phyloP scores from a whole-genome alignment of 768 basidiomycete species.

The Termitomyces sp. region DNA sequence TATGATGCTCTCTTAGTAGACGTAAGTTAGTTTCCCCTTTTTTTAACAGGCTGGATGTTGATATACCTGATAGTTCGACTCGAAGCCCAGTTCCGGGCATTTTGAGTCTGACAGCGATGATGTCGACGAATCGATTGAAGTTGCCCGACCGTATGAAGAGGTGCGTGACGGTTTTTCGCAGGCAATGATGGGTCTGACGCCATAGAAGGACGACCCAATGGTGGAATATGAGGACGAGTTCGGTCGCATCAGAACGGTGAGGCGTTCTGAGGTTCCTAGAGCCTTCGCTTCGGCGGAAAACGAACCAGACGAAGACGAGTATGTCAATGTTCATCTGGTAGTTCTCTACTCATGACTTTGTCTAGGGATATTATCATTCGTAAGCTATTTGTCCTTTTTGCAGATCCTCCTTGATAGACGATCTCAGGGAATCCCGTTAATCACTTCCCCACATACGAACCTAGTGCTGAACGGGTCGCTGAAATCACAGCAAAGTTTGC shows the following conservation, averaged over 20 bases:
- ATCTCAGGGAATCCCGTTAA: constrained; percentile 69
- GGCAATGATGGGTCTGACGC: constrained; percentile 3
- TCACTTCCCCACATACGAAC: constrained; percentile 86
- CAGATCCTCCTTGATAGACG: background rate
- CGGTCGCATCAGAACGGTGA: constrained; percentile 65
- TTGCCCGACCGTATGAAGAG: constrained; percentile 45
- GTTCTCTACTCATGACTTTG: constrained; percentile 4
- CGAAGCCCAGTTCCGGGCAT: constrained; percentile 38
- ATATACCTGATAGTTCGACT: constrained; percentile 52
- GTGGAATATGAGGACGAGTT: constrained; percentile 88
- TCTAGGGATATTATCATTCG: constrained; percentile 56
- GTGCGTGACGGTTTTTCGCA: constrained; percentile 18
- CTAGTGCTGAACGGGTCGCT: constrained; percentile 71
- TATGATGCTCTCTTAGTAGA: constrained; percentile 71
- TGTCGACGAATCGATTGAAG: constrained; percentile 68
- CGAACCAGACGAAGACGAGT: constrained; percentile 54
- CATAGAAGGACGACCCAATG: constrained; percentile 63
- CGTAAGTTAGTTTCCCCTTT: constrained; percentile 36
- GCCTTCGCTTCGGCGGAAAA: constrained; percentile 46
- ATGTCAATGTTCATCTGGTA: constrained; percentile 19
- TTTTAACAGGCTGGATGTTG: background rate
- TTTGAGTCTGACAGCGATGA: constrained; percentile 73
- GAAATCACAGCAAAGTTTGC: constrained; percentile 66
- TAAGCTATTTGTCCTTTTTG: constrained; percentile 18
- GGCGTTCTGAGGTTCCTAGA: constrained; percentile 73